Base-by-base conservation (phyloP, 768 basidiomycete species). In the Serpula lacrymans region DNA sequence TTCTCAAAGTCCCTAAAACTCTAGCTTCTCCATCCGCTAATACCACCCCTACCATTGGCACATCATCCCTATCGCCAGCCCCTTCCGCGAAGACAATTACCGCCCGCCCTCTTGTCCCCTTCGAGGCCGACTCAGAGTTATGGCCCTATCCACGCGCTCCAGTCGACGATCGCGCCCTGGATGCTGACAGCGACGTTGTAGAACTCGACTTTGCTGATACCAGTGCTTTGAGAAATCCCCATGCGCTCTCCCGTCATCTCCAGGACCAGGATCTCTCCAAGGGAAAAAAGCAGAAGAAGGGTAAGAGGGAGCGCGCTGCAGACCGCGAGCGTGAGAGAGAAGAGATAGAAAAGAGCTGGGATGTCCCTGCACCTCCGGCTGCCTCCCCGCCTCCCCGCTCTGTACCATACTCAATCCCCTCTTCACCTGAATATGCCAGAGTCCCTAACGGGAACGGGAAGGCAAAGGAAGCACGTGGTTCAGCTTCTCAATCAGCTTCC, bases 171-270 rank as follows among this genome's bases (percentile, higher is more conserved):
- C 54, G 42, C 37, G 54, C 6, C 17, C 12, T 39, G 37, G 64
- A 63, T 27, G 65, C 69, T n/a, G 75, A 75, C 5, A 69, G 68
- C 4, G 84, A 84, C 40, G 76, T 88, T 18, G 73, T 88, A 8
- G 86, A 88, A 57, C 76, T 88, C 37, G 82, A 84, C 55, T 88
- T 85, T 51, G 71, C 72, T 5, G 86, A 88, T 41, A 88, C 75
- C 30, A 80, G 82, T 42, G 78, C 82, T 16, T 58, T 88, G 52
- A 85, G 83, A 54, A 80, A 88, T 48, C 76, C 78, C 2, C 73
- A 72, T 34, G 72, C 74, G 8, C 85, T 84, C 50, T 60, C 62
- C 22, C 42, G 41, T 8, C 51, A 51, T 5, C 45, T 50, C 14
- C 49, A 45, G 45, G 46, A 29, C 42, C 18, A n/a, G n/a, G n/a